Evolutionary conservation across 345 rosid species (phyloP).

Genomic region (Gossypium rotundifolium): DNA sequence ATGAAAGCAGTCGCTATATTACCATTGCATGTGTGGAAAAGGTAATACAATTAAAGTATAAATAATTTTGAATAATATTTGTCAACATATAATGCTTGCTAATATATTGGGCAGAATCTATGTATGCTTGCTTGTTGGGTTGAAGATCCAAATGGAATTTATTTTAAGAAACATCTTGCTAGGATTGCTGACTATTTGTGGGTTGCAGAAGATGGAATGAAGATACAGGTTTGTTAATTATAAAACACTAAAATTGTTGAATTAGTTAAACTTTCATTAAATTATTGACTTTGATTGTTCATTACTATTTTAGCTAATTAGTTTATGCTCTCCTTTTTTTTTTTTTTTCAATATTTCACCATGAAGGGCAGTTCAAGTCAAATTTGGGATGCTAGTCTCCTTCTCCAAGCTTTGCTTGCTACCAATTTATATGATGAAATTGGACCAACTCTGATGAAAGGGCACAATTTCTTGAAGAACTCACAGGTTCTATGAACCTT

Average conservation of each 20-base stretch:
- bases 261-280: no score
- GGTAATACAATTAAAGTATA: no score
- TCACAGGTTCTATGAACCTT: slow-evolving; percentile 19
- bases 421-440: slow-evolving; percentile 43
- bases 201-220: slow-evolving; percentile 67
- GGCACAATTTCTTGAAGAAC: slow-evolving; percentile 61
- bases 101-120: slow-evolving; percentile 1
- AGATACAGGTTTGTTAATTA: slow-evolving; percentile 25
- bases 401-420: slow-evolving; percentile 25
- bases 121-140: slow-evolving; percentile 62
- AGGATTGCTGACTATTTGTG: slow-evolving; percentile 54
- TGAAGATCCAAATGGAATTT: slow-evolving; percentile 48
- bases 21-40: slow-evolving; percentile 35
- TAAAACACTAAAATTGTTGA: no score
- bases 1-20: slow-evolving; percentile 49
- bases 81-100: no score
- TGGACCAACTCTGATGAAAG: slow-evolving; percentile 48
- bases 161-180: slow-evolving; percentile 50
- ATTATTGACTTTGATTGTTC: no score
- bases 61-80: no score
- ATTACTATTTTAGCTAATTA: neutral
- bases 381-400: slow-evolving; percentile 42
- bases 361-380: slow-evolving; percentile 45
- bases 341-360: neutral
- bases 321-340: no score